Base-by-base conservation (phyloP, 768 basidiomycete genomes). In the Podaxis rugospora region DNA sequence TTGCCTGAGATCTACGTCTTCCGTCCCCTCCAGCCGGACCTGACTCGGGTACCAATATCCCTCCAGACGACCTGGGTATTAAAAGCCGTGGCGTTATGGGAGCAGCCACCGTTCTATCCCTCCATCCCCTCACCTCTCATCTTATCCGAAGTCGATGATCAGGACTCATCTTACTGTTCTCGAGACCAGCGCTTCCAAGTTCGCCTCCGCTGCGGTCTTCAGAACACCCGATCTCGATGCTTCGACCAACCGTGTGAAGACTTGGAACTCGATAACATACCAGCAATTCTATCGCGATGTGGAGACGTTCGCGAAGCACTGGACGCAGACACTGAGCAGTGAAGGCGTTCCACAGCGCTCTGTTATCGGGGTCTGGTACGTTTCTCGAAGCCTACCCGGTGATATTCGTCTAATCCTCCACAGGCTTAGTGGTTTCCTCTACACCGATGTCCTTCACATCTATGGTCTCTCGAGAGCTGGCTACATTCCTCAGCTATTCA, bases 401-500 rank as follows among this genome's bases (percentile, higher is more conserved):
- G n/a, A 36, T 59, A 18, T 64, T 55, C 42, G 55, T 66, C 65
- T 55, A 44, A 55, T 44, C 55, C 50, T 51, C 36, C 53, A 64
- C 66, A 92, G 90, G 90, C 73, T 92, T 44, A 78, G 84, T 37
- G 90, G 90, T 5, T 85, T 88, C 76, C 81, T 83, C 21, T 91
- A 91, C 68, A 70, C 75, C 50, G 89, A 92, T 69, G 81, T 86
- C 35, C 73, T 92, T 21, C 86, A 89, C 64, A 86, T 92, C 62
- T 91, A 90, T 68, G 85, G 85, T 56, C 74, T 92, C 62, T 86
- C 88, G 13, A 78, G 89, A 67, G 90, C 90, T 5, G 89, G 89
- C 4, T 92, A 86, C 70, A 75, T 90, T 63, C 90, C 90, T 0
- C 90, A 92, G 64, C 72, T 92, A 14, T 89, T 92, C 77, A 89